phyloP scores from a whole-genome alignment of 169 alveolate species.

The Plasmodium cynomolgi region DNA sequence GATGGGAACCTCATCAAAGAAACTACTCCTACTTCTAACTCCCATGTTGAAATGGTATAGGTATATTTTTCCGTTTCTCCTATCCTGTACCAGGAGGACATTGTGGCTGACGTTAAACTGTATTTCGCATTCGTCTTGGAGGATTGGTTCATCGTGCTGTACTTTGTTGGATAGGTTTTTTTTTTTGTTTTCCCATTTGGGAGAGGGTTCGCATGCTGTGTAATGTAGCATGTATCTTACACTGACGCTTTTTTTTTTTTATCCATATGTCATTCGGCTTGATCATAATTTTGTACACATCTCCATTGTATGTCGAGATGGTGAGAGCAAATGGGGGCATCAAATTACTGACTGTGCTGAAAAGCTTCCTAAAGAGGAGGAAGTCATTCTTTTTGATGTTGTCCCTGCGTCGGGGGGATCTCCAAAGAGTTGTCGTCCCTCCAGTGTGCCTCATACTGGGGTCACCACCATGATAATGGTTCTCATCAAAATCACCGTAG shows the following conservation, averaged over 20 bases:
- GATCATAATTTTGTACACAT: constrained; percentile 31
- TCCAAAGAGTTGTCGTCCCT: not conserved
- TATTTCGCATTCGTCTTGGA: not conserved
- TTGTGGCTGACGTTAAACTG: constrained; percentile 19
- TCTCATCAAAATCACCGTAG: not conserved
- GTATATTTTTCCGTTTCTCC: constrained; percentile 6
- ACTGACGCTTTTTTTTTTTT: constrained; percentile 60
- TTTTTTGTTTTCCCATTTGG: not conserved
- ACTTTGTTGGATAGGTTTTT: not conserved
- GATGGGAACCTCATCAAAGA: not conserved
- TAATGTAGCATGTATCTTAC: constrained; percentile 58
- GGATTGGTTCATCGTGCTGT: not conserved
- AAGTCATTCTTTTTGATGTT: constrained; percentile 23
- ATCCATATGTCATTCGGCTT: constrained; percentile 75
- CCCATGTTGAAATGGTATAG: constrained; percentile 17
- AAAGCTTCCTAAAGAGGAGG: constrained; percentile 42
- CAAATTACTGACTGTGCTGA: constrained; percentile 36
- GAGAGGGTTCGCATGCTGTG: not conserved
- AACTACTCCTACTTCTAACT: not conserved
- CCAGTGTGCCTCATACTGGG: not conserved
- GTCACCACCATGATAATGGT: not conserved
- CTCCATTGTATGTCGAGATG: constrained; percentile 38
- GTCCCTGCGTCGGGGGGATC: not conserved
- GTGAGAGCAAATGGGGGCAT: constrained; percentile 72
- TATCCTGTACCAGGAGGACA: constrained; percentile 1